phyloP scores from a whole-genome alignment of 768 basidiomycete species.

The Dacryopinax primogenitus region DNA sequence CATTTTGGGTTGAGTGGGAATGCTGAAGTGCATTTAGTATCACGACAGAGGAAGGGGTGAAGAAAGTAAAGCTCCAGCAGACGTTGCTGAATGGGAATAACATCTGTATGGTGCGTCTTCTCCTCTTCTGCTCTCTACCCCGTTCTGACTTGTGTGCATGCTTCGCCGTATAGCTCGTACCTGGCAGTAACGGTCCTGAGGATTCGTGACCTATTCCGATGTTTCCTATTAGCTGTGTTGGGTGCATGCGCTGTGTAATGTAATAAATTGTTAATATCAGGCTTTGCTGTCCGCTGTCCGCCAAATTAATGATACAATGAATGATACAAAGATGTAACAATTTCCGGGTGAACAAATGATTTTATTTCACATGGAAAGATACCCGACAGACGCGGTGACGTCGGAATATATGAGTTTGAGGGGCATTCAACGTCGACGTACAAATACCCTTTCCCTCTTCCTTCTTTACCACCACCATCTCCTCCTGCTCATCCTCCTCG shows the following conservation, averaged over 20 bases:
- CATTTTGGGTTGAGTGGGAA: neutral
- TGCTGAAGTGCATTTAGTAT: neutral
- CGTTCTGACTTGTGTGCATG: neutral
- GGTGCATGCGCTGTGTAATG: too few species aligned
- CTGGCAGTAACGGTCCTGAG: conserved; percentile 58
- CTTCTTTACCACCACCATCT: neutral
- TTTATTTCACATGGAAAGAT: too few species aligned
- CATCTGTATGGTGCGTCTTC: conserved; percentile 73
- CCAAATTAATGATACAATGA: neutral
- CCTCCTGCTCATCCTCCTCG: conserved; percentile 7
- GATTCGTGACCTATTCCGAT: neutral
- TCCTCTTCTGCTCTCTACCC: neutral
- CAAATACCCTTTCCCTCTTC: neutral
- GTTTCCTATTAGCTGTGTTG: neutral
- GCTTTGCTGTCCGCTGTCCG: neutral
- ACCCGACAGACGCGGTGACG: too few species aligned
- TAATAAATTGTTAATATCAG: too few species aligned
- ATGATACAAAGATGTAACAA: conserved; percentile 5
- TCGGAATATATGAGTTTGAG: too few species aligned
- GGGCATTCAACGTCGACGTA: too few species aligned
- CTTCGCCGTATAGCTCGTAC: conserved; percentile 50
- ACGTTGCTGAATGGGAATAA: conserved; percentile 89
- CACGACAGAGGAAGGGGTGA: conserved; percentile 38
- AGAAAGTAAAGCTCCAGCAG: conserved; percentile 70
- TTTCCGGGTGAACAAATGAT: too few species aligned